Evolutionary conservation across 192 early-diverging fungal species (phyloP).

Genomic region (Phlyctochytrium planicorne): DNA sequence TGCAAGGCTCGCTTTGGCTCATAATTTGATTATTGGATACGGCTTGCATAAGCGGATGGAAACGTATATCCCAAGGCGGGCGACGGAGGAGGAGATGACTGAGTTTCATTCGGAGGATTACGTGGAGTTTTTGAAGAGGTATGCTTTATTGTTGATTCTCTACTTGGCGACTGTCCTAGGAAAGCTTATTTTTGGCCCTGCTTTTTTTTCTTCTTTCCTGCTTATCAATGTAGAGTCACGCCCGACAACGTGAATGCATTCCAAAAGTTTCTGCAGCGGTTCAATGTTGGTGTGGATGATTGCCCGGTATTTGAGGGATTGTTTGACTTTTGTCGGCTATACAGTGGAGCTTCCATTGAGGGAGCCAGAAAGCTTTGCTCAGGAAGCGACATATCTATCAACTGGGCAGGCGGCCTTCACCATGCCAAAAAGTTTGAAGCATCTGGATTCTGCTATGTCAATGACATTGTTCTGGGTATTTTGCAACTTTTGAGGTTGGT

Average conservation of each 20-base stretch:
- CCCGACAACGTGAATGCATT: conserved; percentile 52
- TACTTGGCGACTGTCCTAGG: neutral
- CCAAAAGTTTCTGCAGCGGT: conserved; percentile 40
- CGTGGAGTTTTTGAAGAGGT: conserved; percentile 77
- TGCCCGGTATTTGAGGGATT: conserved; percentile 96
- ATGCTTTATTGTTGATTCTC: neutral
- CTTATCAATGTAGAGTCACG: conserved; percentile 33
- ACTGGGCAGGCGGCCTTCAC: conserved; percentile 95
- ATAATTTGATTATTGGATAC: conserved; percentile 90
- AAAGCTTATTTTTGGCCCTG: neutral
- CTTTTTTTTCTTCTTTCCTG: neutral
- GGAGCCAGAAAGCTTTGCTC: conserved; percentile 74
- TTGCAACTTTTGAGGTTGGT: conserved; percentile 77
- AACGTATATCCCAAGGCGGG: conserved; percentile 74
- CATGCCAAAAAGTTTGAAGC: conserved; percentile 98
- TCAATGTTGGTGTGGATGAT: conserved; percentile 86
- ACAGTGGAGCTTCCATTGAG: conserved; percentile 88
- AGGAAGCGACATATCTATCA: conserved; percentile 79
- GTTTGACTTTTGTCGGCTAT: conserved; percentile 89
- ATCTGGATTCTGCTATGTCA: conserved; percentile 97
- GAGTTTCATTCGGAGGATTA: conserved; percentile 94
- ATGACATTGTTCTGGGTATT: conserved; percentile 95
- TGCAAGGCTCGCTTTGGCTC: conserved; percentile 87
- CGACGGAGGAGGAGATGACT: conserved; percentile 85
- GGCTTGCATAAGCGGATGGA: conserved; percentile 91